phyloP scores from a whole-genome alignment of 1,284 basidiomycete genomes.

The Cutaneotrichosporon mucoides region DNA sequence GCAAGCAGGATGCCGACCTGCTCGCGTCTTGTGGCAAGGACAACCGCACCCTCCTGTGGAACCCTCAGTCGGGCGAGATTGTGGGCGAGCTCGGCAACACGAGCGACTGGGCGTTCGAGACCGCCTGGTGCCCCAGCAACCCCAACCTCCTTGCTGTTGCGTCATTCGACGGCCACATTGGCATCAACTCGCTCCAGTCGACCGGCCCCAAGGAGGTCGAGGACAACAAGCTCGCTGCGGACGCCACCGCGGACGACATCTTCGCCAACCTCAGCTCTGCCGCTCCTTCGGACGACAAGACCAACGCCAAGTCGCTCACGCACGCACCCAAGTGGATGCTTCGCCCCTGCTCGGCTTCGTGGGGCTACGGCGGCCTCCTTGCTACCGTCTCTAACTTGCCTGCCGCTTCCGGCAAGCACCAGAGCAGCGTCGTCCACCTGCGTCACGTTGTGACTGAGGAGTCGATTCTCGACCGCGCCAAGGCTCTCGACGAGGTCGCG shows the following conservation, averaged over 20 bases:
- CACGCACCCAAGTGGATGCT: conserved; percentile 96
- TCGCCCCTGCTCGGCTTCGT: conserved; percentile 73
- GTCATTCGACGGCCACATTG: conserved; percentile 75
- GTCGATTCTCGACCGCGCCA: conserved; percentile 71
- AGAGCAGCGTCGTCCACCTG: conserved; percentile 73
- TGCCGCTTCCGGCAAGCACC: conserved; percentile 66
- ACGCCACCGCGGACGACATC: conserved; percentile 48
- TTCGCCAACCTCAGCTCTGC: conserved; percentile 68
- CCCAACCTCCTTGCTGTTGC: conserved; percentile 80
- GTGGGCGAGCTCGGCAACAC: conserved; percentile 91
- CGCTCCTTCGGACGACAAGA: conserved; percentile 54
- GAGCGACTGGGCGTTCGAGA: conserved; percentile 97
- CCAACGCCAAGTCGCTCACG: conserved; percentile 65
- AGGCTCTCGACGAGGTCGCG: conserved; percentile 64
- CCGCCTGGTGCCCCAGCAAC: conserved; percentile 93
- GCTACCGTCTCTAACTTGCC: conserved; percentile 71
- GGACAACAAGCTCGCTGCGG: conserved; percentile 29
- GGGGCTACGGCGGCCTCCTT: conserved; percentile 90
- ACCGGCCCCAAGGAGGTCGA: conserved; percentile 60
- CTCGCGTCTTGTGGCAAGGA: conserved; percentile 95
- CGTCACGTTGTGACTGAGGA: conserved; percentile 74
- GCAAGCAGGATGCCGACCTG: conserved; percentile 88
- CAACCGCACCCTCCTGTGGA: conserved; percentile 94
- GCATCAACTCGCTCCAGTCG: conserved; percentile 83
- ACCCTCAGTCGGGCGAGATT: conserved; percentile 84